Evolutionary conservation across 257 asterid species (phyloP), one percentile per base, ranked within the genome.

Genomic region (Plantago major): DNA sequence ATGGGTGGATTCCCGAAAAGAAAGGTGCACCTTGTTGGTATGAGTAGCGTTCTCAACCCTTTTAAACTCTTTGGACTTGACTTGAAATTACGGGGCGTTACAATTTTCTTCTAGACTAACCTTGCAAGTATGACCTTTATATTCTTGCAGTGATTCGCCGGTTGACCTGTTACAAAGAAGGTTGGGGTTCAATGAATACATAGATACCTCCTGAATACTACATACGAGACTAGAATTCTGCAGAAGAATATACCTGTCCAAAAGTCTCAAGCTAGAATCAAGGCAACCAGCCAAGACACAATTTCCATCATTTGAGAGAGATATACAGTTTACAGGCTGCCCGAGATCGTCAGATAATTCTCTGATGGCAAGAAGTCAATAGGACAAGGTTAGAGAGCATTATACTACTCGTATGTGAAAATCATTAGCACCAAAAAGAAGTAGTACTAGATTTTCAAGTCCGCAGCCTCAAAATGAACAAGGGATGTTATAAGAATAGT

Each of bases 41-140:
- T n/a, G n/a, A n/a, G n/a, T n/a, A n/a, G n/a, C n/a, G n/a, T n/a
- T n/a, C n/a, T n/a, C n/a, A n/a, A n/a, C n/a, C n/a, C n/a, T n/a
- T n/a, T n/a, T n/a, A n/a, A n/a, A n/a, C n/a, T n/a, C n/a, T n/a
- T n/a, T n/a, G n/a, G n/a, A n/a, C n/a, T n/a, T n/a, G n/a, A n/a
- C n/a, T n/a, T n/a, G n/a, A n/a, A n/a, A n/a, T n/a, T n/a, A n/a
- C n/a, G n/a, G n/a, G n/a, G n/a, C n/a, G n/a, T n/a, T n/a, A n/a
- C n/a, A n/a, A n/a, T n/a, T n/a, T 33, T 33, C 40, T 58, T 46
- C 61, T 37, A 13, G 14, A 45, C 81, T 46, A 63, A 91, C 98
- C 98, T 91, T 91, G 84, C 98, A 86, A 68, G 82, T 81, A 69
- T 91, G 98, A 66, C 98, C 98, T 76, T 77, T 84, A 74, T 91